These are phyloP conservation scores for Crithidia sp. DNA, from an alignment of 208 protist species.

Conservation along the genomic window DNA sequence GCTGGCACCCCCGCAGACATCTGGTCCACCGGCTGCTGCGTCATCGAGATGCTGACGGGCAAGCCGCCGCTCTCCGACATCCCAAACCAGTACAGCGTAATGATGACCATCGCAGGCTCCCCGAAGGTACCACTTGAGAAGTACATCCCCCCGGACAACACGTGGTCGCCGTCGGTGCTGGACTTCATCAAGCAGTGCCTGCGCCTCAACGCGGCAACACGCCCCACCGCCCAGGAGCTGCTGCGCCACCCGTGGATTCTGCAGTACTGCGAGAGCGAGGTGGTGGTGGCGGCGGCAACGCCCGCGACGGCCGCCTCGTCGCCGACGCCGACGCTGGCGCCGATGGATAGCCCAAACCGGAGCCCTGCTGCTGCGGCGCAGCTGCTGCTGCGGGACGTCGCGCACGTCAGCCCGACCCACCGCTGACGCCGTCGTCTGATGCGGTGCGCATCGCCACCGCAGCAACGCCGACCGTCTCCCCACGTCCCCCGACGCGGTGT, in stretches of 20 bases:
- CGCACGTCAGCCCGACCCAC: background rate
- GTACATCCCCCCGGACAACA: slow-evolving; percentile 67
- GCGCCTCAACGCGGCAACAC: slow-evolving; percentile 47
- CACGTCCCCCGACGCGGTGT: background rate
- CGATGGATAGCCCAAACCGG: background rate
- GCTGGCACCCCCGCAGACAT: slow-evolving; percentile 71
- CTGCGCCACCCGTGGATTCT: slow-evolving; percentile 72
- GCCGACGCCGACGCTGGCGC: slow-evolving; percentile 2
- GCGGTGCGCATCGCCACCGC: slow-evolving; percentile 3
- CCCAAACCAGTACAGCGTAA: slow-evolving; percentile 74
- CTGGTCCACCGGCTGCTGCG: slow-evolving; percentile 92
- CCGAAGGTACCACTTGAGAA: slow-evolving; percentile 47
- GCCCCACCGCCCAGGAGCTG: slow-evolving; percentile 62
- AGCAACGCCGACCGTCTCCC: background rate
- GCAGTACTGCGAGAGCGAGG: slow-evolving; percentile 24
- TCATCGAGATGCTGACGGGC: slow-evolving; percentile 91
- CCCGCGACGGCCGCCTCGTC: slow-evolving; percentile 3
- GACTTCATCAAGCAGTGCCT: slow-evolving; percentile 74
- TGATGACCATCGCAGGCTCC: slow-evolving; percentile 77
- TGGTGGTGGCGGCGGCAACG: background rate
- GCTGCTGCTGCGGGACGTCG: background rate
- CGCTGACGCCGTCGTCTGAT: background rate
- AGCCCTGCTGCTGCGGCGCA: background rate
- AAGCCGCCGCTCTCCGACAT: slow-evolving; percentile 65
- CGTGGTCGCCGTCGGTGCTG: slow-evolving; percentile 55